Evolutionary conservation across 2,329 filamentous ascomycete species (phyloP).

Genomic region (Xylariaceae sp.): DNA sequence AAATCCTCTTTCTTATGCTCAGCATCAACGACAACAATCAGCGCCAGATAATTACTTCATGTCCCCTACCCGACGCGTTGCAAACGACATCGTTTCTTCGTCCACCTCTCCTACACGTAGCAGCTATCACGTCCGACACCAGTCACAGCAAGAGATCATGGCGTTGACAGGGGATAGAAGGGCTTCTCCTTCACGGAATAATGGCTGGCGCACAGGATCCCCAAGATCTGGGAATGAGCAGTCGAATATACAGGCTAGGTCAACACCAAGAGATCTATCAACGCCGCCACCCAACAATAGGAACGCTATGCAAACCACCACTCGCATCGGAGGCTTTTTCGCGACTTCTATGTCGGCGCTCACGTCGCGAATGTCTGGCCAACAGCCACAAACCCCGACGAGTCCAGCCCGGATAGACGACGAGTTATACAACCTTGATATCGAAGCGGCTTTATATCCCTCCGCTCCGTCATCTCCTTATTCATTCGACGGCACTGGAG

Average conservation of each 20-base stretch:
- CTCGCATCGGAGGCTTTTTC: constrained; percentile 46
- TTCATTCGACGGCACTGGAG: no score
- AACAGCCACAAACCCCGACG: constrained; percentile 22
- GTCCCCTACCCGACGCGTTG: constrained; percentile 11
- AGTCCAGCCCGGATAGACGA: constrained; percentile 45
- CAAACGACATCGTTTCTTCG: no score
- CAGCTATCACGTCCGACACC: constrained; percentile 17
- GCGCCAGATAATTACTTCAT: constrained; percentile 17
- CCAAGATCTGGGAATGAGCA: no score
- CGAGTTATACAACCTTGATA: constrained; percentile 52
- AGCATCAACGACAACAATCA: constrained; percentile 29
- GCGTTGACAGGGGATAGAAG: constrained; percentile 39
- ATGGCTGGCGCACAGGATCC: constrained; percentile 34
- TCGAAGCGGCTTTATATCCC: constrained; percentile 53
- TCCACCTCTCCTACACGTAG: no score
- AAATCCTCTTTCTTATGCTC: constrained; percentile 13
- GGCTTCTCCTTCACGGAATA: constrained; percentile 28
- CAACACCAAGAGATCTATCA: no score
- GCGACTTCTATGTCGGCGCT: constrained; percentile 44
- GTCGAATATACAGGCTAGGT: no score
- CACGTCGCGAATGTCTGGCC: constrained; percentile 35
- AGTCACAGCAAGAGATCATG: constrained; percentile 37
- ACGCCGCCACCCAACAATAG: constrained; percentile 36
- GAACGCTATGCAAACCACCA: constrained; percentile 30
- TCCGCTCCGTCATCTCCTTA: constrained; percentile 36